Conservation (phyloP, 345 rosid species). For the Eucalyptus sp. region DNA sequence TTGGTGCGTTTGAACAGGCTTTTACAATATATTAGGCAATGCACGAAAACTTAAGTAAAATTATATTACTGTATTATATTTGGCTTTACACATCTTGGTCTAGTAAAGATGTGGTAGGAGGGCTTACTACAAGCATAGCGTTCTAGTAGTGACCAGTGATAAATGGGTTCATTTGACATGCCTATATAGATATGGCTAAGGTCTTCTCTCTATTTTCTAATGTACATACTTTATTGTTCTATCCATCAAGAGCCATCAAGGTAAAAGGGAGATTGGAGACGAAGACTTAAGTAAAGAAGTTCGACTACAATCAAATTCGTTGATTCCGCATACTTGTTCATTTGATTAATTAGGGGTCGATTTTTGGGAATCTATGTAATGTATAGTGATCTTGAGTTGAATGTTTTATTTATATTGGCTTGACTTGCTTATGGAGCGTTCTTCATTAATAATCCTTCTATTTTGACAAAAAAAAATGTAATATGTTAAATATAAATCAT, state of each 20-base stretch:
- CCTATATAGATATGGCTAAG: not conserved
- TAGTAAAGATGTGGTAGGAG: not conserved
- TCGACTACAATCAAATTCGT: not conserved
- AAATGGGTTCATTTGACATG: not conserved
- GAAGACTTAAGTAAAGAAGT: not conserved
- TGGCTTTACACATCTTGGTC: not conserved
- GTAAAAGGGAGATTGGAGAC: not conserved
- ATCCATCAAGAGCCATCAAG: not conserved
- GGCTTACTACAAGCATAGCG: not conserved
- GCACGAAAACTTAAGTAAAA: not conserved
- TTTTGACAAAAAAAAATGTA: too few relatives aligned
- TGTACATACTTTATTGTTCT: not conserved
- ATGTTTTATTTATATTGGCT: too few relatives aligned
- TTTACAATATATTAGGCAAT: not conserved
- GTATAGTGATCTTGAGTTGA: too few relatives aligned
- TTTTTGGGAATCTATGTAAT: not conserved
- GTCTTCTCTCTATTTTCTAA: not conserved
- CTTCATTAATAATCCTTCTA: too few relatives aligned
- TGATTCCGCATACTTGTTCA: not conserved
- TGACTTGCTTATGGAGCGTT: accelerated
- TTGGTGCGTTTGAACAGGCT: not conserved
- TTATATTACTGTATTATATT: not conserved
- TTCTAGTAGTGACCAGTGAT: not conserved
- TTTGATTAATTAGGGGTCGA: not conserved
- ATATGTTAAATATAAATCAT: too few relatives aligned